Conservation (phyloP, 1,284 basidiomycete genomes). For the Austropuccinia psidii region DNA sequence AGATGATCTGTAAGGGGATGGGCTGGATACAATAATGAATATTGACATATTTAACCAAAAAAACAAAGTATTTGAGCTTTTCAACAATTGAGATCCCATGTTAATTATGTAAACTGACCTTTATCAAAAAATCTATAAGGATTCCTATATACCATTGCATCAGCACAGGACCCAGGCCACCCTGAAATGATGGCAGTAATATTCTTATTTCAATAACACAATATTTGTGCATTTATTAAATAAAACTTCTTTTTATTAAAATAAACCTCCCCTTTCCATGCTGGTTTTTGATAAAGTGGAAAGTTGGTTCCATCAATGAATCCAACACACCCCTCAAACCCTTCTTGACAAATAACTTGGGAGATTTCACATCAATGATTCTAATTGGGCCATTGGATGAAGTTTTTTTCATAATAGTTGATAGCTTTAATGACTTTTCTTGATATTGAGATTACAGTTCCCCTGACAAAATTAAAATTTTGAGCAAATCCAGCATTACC, state of each 20-base stretch:
- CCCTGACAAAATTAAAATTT: not conserved
- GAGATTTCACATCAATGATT: not conserved
- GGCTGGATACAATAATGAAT: not conserved
- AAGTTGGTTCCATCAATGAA: conserved; percentile 7
- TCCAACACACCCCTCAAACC: not conserved
- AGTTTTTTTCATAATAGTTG: not conserved
- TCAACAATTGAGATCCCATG: too few relatives aligned
- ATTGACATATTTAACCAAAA: not conserved
- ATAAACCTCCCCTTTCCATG: not conserved
- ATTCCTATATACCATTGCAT: too few relatives aligned
- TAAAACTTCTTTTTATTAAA: not conserved
- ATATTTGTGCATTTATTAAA: not conserved
- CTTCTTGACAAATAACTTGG: not conserved
- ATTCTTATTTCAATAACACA: not conserved
- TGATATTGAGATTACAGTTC: not conserved
- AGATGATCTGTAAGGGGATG: not conserved
- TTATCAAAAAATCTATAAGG: not conserved
- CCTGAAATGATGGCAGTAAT: not conserved
- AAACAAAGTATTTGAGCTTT: too few relatives aligned
- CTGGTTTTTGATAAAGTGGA: not conserved
- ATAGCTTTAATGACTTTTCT: not conserved
- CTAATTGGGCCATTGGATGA: not conserved
- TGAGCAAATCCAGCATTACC: not conserved
- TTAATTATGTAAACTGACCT: not conserved
- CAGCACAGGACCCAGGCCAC: conserved; percentile 14